Evolutionary conservation across 2,329 filamentous ascomycete genomes (phyloP), one percentile per base, ranked within the genome.

Genomic region (Colletotrichum tropicicola): DNA sequence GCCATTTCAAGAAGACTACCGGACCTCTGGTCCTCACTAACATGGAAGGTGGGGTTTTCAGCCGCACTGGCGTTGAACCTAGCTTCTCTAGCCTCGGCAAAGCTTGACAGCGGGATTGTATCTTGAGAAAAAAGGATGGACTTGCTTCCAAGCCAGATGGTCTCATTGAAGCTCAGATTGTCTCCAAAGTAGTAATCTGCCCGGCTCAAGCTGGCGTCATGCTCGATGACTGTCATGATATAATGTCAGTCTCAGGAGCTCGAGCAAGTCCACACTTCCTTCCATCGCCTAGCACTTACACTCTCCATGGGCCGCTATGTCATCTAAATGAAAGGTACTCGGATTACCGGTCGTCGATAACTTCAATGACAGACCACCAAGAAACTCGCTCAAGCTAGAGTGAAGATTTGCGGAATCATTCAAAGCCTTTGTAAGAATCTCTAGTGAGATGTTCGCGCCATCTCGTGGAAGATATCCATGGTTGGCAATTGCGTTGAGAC

Each of bases 121-220:
- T 44, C n/a, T 3, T 44, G 7, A 9, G n/a, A 7, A 9, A 23
- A 44, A 8, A 44, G 4, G 2, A 19, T 17, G 7, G 41, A 17
- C 21, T 23, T 44, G n/a, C n/a, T 44, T 15, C n/a, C n/a, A 9
- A 15, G 8, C 41, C 41, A 44, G n/a, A 44, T 44, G 2, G 41
- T 23, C 41, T 17, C n/a, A 3, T 44, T 23, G 41, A 44, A 44
- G 41, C 21, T 17, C n/a, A 44, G 2, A 15, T 44, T 44, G 21
- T 44, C 41, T 8, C 41, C 41, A 17, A 23, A 44, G 58, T 64
- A 57, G 37, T 67, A 25, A 57, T 76, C 73, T 37, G 68, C 64
- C 41, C 74, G 68, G 61, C 65, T 71, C 1, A 76, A 63, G 32
- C 69, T 72, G 41, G 71, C 73, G 61, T 76, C 73, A 60, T 74